Conservation (phyloP, 75 land plant genomes). For the Cryptomeria japonica region DNA sequence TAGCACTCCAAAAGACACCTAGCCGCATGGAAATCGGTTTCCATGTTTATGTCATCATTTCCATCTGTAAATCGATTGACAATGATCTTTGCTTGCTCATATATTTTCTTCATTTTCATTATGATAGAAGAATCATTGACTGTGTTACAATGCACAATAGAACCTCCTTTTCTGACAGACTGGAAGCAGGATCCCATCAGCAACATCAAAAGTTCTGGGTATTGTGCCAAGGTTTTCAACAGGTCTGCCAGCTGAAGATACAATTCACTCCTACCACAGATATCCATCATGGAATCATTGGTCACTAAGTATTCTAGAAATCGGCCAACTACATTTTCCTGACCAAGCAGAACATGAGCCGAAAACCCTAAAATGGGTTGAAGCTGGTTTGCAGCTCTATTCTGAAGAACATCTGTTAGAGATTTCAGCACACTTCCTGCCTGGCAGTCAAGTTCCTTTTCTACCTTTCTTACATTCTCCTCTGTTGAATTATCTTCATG, state of each 20-base stretch:
- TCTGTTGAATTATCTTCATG: not conserved
- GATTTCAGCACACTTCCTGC: not conserved
- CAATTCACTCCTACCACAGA: conserved; percentile 21
- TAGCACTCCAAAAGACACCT: conserved; percentile 22
- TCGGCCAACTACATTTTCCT: conserved; percentile 10
- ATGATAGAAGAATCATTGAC: conserved; percentile 24
- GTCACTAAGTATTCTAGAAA: conserved; percentile 23
- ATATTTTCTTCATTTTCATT: conserved; percentile 33
- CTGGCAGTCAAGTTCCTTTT: conserved; percentile 5
- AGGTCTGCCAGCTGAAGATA: conserved; percentile 22
- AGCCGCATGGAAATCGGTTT: conserved; percentile 21
- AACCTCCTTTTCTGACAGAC: conserved; percentile 5
- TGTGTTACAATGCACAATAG: not conserved
- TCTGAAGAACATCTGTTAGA: not conserved
- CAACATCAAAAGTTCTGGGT: conserved; percentile 15
- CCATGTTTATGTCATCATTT: conserved; percentile 10
- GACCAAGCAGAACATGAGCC: not conserved
- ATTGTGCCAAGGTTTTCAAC: conserved; percentile 7
- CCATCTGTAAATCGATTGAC: conserved; percentile 5
- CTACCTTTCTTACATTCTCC: not conserved
- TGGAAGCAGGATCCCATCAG: conserved; percentile 18
- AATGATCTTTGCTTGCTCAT: conserved; percentile 34
- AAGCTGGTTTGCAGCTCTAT: not conserved
- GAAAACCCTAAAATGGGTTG: conserved; percentile 3
- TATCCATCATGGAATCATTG: conserved; percentile 45